Evolutionary conservation across 2,329 filamentous ascomycete genomes (phyloP).

Genomic region (Thelonectria blattea): DNA sequence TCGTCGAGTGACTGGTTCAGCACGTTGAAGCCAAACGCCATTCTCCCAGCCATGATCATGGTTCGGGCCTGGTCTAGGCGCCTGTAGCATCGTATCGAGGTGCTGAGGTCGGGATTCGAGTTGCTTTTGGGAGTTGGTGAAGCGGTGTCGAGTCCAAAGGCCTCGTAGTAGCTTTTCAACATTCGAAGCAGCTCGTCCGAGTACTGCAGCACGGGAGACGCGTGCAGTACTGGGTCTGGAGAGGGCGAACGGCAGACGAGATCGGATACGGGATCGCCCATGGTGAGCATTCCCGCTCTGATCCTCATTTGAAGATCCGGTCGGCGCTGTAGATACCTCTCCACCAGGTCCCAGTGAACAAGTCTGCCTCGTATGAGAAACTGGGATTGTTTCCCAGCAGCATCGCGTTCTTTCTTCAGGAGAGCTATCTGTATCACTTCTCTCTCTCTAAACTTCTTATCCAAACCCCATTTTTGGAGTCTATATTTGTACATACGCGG

Average conservation of each 20-base stretch:
- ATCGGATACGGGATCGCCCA: not conserved
- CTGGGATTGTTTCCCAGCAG: not conserved
- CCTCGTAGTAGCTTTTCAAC: not conserved
- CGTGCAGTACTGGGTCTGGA: not conserved
- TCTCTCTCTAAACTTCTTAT: slow-evolving; percentile 3
- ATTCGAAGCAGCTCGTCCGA: not conserved
- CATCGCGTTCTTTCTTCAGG: not conserved
- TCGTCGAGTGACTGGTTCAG: slow-evolving; percentile 1
- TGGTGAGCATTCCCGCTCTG: slow-evolving; percentile 2
- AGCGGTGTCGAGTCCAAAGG: too few species aligned
- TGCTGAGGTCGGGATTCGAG: too few species aligned
- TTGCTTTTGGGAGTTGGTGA: not conserved
- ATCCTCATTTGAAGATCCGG: not conserved
- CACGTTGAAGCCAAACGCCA: not conserved
- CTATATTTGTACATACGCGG: not conserved
- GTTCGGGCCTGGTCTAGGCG: not conserved
- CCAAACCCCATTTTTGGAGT: slow-evolving; percentile 1
- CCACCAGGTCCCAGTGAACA: not conserved
- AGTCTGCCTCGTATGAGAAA: not conserved
- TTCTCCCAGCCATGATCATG: not conserved
- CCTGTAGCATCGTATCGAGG: not conserved
- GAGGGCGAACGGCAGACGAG: not conserved
- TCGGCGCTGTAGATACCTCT: slow-evolving; percentile 1
- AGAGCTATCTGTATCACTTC: slow-evolving; percentile 3
- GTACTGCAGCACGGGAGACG: not conserved